Evolutionary conservation across 345 rosid species (phyloP).

Genomic region (Noccaea caerulescens): DNA sequence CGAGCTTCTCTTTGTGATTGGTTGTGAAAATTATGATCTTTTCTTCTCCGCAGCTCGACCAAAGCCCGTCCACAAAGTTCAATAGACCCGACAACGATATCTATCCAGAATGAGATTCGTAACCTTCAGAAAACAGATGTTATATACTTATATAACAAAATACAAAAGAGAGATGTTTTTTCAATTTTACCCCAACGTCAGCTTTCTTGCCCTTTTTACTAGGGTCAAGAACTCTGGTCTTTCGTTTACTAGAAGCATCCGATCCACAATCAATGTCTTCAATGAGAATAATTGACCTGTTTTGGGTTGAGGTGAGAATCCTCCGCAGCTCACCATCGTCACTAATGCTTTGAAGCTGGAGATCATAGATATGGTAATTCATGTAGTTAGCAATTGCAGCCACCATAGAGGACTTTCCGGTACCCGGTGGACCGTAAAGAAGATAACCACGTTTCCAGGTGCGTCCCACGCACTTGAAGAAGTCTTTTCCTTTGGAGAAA

Average conservation of each 20-base stretch:
- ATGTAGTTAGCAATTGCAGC: constrained; percentile 44
- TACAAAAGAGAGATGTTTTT: no score
- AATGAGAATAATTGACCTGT: constrained; percentile 39
- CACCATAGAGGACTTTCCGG: constrained; percentile 38
- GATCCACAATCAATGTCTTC: constrained; percentile 44
- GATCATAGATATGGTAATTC: constrained; percentile 41
- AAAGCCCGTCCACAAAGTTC: constrained; percentile 41
- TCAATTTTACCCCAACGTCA: no score
- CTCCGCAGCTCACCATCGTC: constrained; percentile 29
- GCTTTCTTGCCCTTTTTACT: no score
- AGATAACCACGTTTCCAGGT: constrained; percentile 44
- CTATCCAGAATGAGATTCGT: background rate
- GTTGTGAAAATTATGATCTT: constrained; percentile 38
- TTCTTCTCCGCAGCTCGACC: constrained; percentile 43
- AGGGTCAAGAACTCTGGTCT: background rate
- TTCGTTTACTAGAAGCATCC: constrained; percentile 34
- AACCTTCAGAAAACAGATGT: background rate
- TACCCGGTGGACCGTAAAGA: constrained; percentile 41
- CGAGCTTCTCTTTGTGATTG: constrained; percentile 38
- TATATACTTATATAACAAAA: background rate
- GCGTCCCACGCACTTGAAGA: constrained; percentile 30
- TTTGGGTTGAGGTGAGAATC: constrained; percentile 39
- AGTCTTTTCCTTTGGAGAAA: constrained; percentile 38
- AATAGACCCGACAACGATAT: constrained; percentile 31
- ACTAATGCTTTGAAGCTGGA: constrained; percentile 37